A percentile compares a stretch with the other conserved stretches of the same genome.
Evolutionary conservation across 768 basidiomycete species (phyloP).

Genomic region (Pleurotus sapidus): DNA sequence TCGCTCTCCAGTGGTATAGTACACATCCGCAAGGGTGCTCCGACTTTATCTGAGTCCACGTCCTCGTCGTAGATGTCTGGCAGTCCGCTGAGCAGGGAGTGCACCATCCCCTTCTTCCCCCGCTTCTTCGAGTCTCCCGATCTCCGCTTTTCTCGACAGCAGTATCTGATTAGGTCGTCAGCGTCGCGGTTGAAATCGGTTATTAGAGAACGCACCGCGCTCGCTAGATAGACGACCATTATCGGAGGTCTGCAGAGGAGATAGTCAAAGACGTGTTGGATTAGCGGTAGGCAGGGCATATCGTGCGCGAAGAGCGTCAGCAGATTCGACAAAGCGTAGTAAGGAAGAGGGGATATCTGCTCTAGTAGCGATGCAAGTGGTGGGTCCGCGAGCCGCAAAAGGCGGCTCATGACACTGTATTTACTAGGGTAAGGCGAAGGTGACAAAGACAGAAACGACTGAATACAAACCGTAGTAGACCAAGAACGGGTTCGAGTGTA

Average conservation of each 20-base stretch:
- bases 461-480: conserved; percentile 58
- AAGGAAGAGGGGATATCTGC: conserved; percentile 73
- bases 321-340: conserved; percentile 87
- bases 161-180: conserved; percentile 52
- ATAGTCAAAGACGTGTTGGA: conserved; percentile 92
- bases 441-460: background rate
- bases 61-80: conserved; percentile 48
- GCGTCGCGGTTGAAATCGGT: background rate
- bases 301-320: conserved; percentile 93
- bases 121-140: conserved; percentile 58
- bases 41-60: background rate
- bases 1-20: background rate
- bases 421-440: background rate
- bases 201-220: conserved; percentile 59
- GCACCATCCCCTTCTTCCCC: conserved; percentile 81
- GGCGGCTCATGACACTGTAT: conserved; percentile 66
- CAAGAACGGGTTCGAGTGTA: conserved; percentile 82
- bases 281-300: conserved; percentile 82
- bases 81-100: conserved; percentile 64
- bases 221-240: conserved; percentile 75
- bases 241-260: conserved; percentile 82
- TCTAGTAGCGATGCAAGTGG: conserved; percentile 67
- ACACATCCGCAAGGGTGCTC: background rate
- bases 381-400: conserved; percentile 71
- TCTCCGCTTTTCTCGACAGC: conserved; percentile 67